Evolutionary conservation across 2,329 filamentous ascomycete genomes (phyloP).

Genomic region (Diaporthe sp.): DNA sequence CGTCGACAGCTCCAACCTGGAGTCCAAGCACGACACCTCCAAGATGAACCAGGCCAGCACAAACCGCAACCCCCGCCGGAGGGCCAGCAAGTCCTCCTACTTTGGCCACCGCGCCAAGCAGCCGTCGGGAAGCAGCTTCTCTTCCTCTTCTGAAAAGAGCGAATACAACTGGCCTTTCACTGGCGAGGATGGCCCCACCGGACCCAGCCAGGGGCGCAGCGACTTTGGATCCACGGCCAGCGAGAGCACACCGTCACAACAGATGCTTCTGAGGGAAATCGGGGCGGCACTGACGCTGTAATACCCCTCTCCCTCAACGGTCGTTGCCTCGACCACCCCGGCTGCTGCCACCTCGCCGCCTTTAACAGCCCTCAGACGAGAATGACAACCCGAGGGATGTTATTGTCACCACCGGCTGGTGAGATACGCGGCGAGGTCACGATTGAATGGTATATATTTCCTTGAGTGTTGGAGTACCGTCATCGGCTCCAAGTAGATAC

Average conservation of each 20-base stretch:
- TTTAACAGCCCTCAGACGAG: not conserved
- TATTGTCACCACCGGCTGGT: not conserved
- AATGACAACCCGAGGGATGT: not conserved
- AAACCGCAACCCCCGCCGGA: conserved; percentile 10
- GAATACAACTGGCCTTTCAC: conserved; percentile 10
- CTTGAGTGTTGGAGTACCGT: conserved; percentile 4
- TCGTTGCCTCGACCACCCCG: not conserved
- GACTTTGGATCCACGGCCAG: not conserved
- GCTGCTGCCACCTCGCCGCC: not conserved
- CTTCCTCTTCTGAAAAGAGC: conserved; percentile 24
- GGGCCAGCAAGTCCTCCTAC: conserved; percentile 26
- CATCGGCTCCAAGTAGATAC: not conserved
- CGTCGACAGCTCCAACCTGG: not conserved
- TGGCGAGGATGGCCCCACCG: conserved; percentile 9
- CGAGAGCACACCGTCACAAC: conserved; percentile 26
- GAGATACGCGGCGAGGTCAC: not conserved
- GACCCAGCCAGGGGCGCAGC: not conserved
- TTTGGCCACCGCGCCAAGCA: conserved; percentile 28
- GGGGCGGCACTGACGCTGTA: conserved; percentile 26
- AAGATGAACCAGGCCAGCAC: conserved; percentile 2
- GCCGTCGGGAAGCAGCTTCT: conserved; percentile 17
- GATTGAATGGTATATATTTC: not conserved
- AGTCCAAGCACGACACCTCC: conserved; percentile 7
- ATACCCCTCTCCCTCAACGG: not conserved
- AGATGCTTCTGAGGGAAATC: conserved; percentile 21